Evolutionary conservation across 441 rosid genomes (phyloP).

Genomic region (Gossypium gossypioides): DNA sequence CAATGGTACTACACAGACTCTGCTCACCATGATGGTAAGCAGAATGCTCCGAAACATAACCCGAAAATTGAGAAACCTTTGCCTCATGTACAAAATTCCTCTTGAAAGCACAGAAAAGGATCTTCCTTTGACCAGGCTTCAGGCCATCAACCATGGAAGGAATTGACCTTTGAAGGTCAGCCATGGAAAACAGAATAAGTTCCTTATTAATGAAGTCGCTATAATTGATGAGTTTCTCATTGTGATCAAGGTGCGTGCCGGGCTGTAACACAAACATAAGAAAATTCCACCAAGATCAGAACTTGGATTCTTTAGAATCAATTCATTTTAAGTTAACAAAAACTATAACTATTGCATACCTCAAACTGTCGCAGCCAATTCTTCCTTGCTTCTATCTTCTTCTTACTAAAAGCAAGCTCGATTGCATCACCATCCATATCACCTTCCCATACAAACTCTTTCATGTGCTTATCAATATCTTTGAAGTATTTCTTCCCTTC

Average conservation of each 20-base stretch:
- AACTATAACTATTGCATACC: constrained; percentile 27
- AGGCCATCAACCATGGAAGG: constrained; percentile 95
- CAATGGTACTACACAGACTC: constrained; percentile 68
- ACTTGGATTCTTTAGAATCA: background rate
- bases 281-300: constrained; percentile 10
- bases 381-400: constrained; percentile 89
- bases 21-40: constrained; percentile 96
- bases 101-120: constrained; percentile 75
- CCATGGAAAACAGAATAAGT: constrained; percentile 87
- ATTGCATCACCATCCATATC: constrained; percentile 86
- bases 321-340: background rate
- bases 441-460: constrained; percentile 72
- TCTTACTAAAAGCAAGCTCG: constrained; percentile 95
- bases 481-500: constrained; percentile 74
- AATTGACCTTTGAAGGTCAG: constrained; percentile 94
- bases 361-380: constrained; percentile 72
- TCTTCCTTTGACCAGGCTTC: constrained; percentile 94
- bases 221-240: constrained; percentile 51
- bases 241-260: constrained; percentile 84
- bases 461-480: constrained; percentile 52
- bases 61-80: constrained; percentile 75
- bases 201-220: constrained; percentile 92
- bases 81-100: constrained; percentile 63
- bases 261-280: constrained; percentile 48
- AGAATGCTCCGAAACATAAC: constrained; percentile 81